phyloP scores from a whole-genome alignment of 1,284 basidiomycete species.

The Uromyces viciae-fabae region DNA sequence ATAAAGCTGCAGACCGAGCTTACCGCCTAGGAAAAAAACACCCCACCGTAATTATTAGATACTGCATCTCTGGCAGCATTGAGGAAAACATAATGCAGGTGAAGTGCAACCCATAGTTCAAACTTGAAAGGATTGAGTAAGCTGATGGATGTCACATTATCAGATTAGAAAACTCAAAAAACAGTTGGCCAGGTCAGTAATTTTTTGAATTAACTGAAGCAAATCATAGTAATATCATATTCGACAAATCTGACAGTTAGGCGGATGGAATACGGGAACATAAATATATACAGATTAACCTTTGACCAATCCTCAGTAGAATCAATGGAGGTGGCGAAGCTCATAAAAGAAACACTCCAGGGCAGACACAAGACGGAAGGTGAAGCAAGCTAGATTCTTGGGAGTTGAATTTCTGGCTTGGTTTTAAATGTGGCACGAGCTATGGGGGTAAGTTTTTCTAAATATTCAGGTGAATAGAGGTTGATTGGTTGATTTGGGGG shows the following conservation, averaged over 20 bases:
- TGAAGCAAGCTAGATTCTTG: background rate
- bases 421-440: background rate
- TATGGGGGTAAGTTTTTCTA: background rate
- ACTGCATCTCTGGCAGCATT: background rate
- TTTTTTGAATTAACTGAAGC: background rate
- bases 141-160: no score
- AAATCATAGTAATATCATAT: background rate
- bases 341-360: no score
- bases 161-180: background rate
- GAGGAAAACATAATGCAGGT: background rate
- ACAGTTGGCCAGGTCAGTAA: background rate
- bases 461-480: background rate
- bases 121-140: no score
- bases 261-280: background rate
- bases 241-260: background rate
- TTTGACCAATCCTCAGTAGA: no score
- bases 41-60: background rate
- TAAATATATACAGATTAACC: no score
- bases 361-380: no score
- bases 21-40: background rate
- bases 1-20: background rate
- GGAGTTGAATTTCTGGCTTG: background rate
- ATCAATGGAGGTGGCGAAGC: no score
- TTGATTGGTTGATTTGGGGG: no score
- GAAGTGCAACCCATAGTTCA: no score